These are phyloP conservation scores for Aureobasidium namibiae DNA, from an alignment of 2,329 filamentous ascomycete genomes.

Conservation along the genomic window DNA sequence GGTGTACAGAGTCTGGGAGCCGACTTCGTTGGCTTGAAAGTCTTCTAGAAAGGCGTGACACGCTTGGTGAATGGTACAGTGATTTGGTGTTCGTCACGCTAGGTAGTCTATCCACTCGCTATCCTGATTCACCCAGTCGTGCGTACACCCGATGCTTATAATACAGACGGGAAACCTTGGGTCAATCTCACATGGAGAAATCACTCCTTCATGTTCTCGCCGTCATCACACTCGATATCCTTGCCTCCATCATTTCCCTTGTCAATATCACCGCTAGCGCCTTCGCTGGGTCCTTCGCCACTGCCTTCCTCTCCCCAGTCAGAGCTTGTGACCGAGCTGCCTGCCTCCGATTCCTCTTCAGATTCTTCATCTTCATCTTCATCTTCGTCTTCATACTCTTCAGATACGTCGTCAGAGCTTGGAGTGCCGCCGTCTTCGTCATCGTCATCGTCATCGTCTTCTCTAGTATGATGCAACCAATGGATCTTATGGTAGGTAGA, in stretches of 20 bases:
- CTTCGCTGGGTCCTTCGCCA: too few species aligned
- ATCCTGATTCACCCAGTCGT: neutral
- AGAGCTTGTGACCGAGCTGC: neutral
- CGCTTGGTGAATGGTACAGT: too few species aligned
- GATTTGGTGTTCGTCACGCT: neutral
- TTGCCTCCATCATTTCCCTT: too few species aligned
- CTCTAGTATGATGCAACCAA: neutral
- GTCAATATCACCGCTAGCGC: neutral
- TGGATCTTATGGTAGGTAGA: neutral
- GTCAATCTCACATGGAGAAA: neutral
- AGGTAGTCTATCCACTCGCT: neutral
- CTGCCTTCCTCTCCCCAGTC: neutral
- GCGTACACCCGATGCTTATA: neutral
- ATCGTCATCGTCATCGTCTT: neutral
- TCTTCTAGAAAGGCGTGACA: slow-evolving; percentile 12
- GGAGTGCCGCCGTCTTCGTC: neutral
- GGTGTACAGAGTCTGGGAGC: slow-evolving; percentile 28
- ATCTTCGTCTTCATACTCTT: neutral
- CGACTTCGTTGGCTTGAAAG: slow-evolving; percentile 38
- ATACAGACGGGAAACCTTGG: neutral
- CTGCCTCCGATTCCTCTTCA: neutral
- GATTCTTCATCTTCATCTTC: too few species aligned
- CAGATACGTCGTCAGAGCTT: neutral
- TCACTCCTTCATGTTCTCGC: neutral
- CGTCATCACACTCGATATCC: neutral